Conservation (phyloP, 148 eudicot species). For the Fallopia convolvulus region DNA sequence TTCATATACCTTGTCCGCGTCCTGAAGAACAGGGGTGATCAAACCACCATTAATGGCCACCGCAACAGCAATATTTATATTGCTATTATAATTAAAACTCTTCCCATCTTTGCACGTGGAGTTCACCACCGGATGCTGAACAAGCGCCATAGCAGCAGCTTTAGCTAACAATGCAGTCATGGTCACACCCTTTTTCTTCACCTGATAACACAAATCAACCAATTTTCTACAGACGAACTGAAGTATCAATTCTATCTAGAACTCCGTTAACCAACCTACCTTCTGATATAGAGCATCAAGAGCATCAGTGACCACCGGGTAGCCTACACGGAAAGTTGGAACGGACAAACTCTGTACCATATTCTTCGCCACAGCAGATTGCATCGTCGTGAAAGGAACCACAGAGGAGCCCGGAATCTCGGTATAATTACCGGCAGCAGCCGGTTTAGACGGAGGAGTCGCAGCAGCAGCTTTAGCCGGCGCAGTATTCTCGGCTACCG, state of each 20-base stretch:
- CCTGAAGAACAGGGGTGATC: conserved; percentile 95
- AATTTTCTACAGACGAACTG: neutral
- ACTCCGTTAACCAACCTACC: conserved; percentile 26
- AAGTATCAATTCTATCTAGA: neutral
- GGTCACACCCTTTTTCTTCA: conserved; percentile 80
- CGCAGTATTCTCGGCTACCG: conserved; percentile 15
- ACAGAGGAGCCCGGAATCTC: conserved; percentile 73
- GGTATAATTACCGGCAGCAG: conserved; percentile 25
- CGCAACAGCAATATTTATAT: conserved; percentile 84
- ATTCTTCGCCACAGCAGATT: conserved; percentile 66
- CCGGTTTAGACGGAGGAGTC: conserved; percentile 19
- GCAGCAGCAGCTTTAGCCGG: conserved; percentile 16
- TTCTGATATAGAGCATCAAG: conserved; percentile 75
- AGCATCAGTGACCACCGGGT: conserved; percentile 65
- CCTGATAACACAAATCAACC: conserved; percentile 28
- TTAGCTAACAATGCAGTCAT: conserved; percentile 85
- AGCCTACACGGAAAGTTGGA: conserved; percentile 79
- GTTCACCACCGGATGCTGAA: conserved; percentile 83
- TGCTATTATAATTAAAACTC: conserved; percentile 72
- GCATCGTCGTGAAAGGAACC: conserved; percentile 87
- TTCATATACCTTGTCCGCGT: conserved; percentile 77
- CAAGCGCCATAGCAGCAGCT: conserved; percentile 87
- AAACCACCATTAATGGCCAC: conserved; percentile 92
- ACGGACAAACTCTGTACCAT: conserved; percentile 78
- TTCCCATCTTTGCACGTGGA: conserved; percentile 85